A percentile compares a stretch with the other conserved stretches of the same genome.
Conservation (phyloP, 2,329 filamentous ascomycete genomes). For the Sporothrix dimorphospora region DNA sequence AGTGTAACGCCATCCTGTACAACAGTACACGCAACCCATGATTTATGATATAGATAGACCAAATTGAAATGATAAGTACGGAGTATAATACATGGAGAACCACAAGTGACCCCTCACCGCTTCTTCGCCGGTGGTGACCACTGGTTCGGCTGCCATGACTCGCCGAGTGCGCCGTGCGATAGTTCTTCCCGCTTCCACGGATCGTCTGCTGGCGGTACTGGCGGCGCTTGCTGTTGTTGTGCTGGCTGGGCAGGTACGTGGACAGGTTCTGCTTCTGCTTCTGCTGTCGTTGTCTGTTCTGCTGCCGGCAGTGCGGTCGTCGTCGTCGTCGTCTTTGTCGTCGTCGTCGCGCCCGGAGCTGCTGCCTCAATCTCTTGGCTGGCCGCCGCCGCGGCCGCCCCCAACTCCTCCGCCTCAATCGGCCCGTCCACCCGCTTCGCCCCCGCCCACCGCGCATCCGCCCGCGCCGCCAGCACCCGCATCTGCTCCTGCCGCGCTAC, state of each 20-base stretch:
- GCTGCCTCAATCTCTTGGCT: conserved; percentile 30
- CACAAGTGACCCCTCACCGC: conserved; percentile 36
- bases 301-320: background rate
- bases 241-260: background rate
- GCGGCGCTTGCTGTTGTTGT: conserved; percentile 22
- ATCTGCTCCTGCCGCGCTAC: conserved; percentile 56
- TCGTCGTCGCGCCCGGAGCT: background rate
- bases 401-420: conserved; percentile 12
- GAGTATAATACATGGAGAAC: background rate
- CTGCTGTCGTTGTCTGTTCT: background rate
- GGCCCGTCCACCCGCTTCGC: conserved; percentile 49
- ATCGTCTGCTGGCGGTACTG: conserved; percentile 41
- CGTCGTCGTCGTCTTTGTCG: too few species aligned
- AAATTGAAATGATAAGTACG: background rate
- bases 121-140: conserved; percentile 53
- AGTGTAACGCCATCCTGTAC: conserved; percentile 3
- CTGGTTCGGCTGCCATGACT: conserved; percentile 68
- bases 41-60: background rate
- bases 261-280: conserved; percentile 21
- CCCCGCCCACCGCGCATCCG: conserved; percentile 63
- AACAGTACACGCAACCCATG: conserved; percentile 1
- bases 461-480: conserved; percentile 60
- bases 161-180: conserved; percentile 58
- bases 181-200: conserved; percentile 57
- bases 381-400: conserved; percentile 22